These are phyloP conservation scores for Suillus cothurnatus DNA, from an alignment of 768 basidiomycete species.

Conservation along the genomic window DNA sequence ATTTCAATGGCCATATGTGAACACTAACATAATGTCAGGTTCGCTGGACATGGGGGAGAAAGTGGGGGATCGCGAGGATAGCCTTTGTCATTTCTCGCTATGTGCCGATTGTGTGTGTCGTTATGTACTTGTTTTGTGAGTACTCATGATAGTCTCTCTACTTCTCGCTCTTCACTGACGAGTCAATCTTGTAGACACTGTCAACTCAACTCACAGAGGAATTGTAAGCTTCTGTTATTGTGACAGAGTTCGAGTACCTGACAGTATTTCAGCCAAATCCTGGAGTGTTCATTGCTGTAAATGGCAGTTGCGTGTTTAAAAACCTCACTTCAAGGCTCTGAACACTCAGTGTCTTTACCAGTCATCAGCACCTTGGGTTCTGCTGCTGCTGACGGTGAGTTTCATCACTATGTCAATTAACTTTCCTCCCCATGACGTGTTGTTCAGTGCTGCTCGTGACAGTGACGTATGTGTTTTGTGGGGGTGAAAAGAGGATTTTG, in stretches of 20 bases:
- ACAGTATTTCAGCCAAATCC: neutral
- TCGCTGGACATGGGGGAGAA: constrained; percentile 19
- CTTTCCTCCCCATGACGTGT: neutral
- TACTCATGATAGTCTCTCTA: neutral
- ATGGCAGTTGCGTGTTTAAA: neutral
- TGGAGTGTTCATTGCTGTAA: neutral
- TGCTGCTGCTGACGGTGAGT: neutral
- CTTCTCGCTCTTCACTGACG: neutral
- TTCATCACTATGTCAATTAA: neutral
- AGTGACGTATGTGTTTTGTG: neutral
- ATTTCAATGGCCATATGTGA: neutral
- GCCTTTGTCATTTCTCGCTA: constrained; percentile 24
- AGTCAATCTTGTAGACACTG: neutral
- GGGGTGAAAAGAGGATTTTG: neutral
- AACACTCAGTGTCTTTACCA: neutral
- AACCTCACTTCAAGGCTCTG: neutral
- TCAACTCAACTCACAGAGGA: neutral
- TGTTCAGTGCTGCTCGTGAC: neutral
- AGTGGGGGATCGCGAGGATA: constrained; percentile 21
- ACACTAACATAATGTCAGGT: constrained; percentile 12
- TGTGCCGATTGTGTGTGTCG: constrained; percentile 21
- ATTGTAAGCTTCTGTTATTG: neutral
- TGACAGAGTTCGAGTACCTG: neutral
- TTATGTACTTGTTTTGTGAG: constrained; percentile 14
- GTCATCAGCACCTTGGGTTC: neutral